These are phyloP conservation scores for Aschersonia sp. DNA, from an alignment of 2,329 filamentous ascomycete genomes.

Conservation along the genomic window DNA sequence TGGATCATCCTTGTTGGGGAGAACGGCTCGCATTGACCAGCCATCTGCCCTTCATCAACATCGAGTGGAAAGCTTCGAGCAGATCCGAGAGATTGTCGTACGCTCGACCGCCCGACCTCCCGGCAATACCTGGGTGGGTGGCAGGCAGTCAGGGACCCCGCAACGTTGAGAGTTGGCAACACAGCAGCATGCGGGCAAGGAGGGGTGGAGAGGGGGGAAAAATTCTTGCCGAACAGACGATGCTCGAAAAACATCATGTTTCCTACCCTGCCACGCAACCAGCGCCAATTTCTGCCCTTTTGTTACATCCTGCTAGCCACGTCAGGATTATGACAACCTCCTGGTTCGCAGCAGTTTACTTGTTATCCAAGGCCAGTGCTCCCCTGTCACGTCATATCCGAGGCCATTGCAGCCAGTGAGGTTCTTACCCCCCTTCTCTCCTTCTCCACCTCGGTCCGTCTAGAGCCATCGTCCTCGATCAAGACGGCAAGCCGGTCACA, in stretches of 20 bases:
- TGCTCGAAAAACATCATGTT: neutral
- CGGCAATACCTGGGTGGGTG: too few relatives aligned
- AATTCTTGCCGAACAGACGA: neutral
- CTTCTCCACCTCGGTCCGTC: constrained; percentile 19
- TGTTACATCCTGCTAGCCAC: neutral
- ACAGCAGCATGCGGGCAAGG: too few relatives aligned
- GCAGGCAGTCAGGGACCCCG: too few relatives aligned
- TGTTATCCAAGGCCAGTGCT: constrained; percentile 28
- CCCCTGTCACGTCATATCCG: constrained; percentile 14
- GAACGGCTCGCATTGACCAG: too few relatives aligned
- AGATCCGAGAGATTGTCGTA: too few relatives aligned
- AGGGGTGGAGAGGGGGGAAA: too few relatives aligned
- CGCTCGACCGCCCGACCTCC: too few relatives aligned
- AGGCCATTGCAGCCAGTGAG: constrained; percentile 21
- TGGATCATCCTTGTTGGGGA: too few relatives aligned
- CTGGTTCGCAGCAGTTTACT: constrained; percentile 31
- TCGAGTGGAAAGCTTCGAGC: too few relatives aligned
- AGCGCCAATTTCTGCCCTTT: neutral
- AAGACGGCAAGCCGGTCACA: constrained; percentile 19
- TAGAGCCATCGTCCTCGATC: constrained; percentile 12
- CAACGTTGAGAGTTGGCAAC: too few relatives aligned
- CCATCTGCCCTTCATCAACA: too few relatives aligned
- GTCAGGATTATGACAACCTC: constrained; percentile 6
- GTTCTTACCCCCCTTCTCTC: constrained; percentile 19
- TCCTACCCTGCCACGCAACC: neutral